Percentiles rank a stretch among this genome's conserved stretches.
These are phyloP conservation scores for Barnettozyma californica DNA, from an alignment of 805 yeast species.

Conservation along the genomic window DNA sequence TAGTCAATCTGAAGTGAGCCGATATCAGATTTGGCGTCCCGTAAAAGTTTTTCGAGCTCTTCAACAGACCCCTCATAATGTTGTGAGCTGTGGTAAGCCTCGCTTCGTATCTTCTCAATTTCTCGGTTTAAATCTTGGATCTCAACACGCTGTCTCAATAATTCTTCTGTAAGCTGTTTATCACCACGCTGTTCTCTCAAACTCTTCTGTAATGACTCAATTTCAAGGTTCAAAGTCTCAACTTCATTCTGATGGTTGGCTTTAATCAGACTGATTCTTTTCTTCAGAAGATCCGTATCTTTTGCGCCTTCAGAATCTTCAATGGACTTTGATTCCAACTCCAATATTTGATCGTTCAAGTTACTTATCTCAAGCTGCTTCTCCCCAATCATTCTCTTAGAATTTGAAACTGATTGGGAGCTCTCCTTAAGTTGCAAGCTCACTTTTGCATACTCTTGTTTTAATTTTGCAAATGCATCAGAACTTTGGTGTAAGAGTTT, in stretches of 20 bases:
- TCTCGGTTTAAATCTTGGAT: slow-evolving; percentile 16
- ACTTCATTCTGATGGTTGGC: slow-evolving; percentile 22
- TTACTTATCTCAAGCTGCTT: slow-evolving; percentile 14
- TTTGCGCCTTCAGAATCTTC: slow-evolving; percentile 12
- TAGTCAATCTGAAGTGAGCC: slow-evolving; percentile 23
- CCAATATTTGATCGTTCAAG: slow-evolving; percentile 11
- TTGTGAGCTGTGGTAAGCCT: slow-evolving; percentile 8
- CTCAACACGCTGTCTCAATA: slow-evolving; percentile 11
- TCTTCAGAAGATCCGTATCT: slow-evolving; percentile 21
- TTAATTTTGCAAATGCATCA: slow-evolving; percentile 10
- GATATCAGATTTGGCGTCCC: slow-evolving; percentile 13
- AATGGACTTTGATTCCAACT: slow-evolving; percentile 15
- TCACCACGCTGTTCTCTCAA: slow-evolving; percentile 2
- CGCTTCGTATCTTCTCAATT: slow-evolving; percentile 12
- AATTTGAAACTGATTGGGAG: slow-evolving; percentile 1
- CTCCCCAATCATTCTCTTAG: slow-evolving; percentile 17
- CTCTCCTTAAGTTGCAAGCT: slow-evolving; percentile 16
- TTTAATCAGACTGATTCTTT: slow-evolving; percentile 18
- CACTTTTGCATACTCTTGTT: slow-evolving; percentile 12
- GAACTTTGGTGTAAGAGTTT: slow-evolving; percentile 12
- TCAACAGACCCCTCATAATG: slow-evolving; percentile 12
- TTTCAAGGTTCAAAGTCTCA: slow-evolving; percentile 13
- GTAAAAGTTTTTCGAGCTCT: slow-evolving; percentile 11
- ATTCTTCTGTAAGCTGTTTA: slow-evolving; percentile 11
- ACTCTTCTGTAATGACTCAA: slow-evolving; percentile 11